Base-by-base conservation (phyloP, 2,329 filamentous ascomycete genomes). In the Talaromyces sp. region DNA sequence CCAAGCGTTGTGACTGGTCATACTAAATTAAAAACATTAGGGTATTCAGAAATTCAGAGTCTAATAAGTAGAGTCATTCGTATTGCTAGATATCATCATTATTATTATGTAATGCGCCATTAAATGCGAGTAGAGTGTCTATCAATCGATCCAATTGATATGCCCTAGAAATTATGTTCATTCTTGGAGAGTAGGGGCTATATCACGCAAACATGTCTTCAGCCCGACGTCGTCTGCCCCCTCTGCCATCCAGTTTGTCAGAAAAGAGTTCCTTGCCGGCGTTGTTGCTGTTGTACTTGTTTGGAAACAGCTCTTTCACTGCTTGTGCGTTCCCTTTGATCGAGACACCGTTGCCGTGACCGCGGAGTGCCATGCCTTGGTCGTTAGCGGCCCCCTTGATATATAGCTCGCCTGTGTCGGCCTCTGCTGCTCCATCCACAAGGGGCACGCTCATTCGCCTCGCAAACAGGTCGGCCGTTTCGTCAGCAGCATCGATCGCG, bases 191-290 rank as follows among this genome's bases (percentile, higher is more conserved):
- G 9, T 6, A 56, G 9, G 51, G 44, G 27, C 23, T 4, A 36
- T 34, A 31, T 83, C 74, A 92, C 64, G 82, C 81, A 71, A 92
- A 93, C 65, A 90, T 79, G 75, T 93, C 90, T 68, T 91, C 88
- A 0, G 90, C 90, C 70, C 81, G 87, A 68, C 88, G 85, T 65
- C 90, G 83, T 64, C 80, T 82, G 62, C 81, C 80, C 14, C 83
- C 81, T 64, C 86, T 80, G 2, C 84, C 85, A 59, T 85, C 83
- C 30, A 86, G 69, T 65, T 79, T 86, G 63, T 86, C 83, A 1
- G 83, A 81, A 68, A 92, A 90, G 16, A 91, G 74, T 70, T 92
- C 89, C 74, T 90, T 91, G 56, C 85, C 86, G 2, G 82, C 76
- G 69, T 91, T 90, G 69, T 91, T 90, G 66, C 65, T 72, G 23